A percentile compares a stretch with the other conserved stretches of the same genome.
Conservation (phyloP, 176 grass and related monocot species). For the Raddia guianensis region DNA sequence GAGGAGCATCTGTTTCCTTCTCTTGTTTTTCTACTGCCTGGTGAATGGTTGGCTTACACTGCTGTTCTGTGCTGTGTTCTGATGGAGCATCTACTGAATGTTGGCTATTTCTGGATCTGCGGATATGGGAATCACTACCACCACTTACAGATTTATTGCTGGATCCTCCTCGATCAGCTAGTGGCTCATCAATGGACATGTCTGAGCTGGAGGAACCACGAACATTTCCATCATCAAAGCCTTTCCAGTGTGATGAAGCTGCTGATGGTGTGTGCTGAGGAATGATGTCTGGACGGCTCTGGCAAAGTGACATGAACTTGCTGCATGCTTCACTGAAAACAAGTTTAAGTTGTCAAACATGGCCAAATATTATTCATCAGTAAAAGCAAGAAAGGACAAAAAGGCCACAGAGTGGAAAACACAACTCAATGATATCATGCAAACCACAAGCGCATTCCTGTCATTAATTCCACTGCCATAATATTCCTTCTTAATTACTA, state of each 20-base stretch:
- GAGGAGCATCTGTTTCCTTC: constrained; percentile 45
- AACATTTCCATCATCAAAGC: constrained; percentile 62
- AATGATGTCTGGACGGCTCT: constrained; percentile 70
- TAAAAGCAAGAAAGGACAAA: constrained; percentile 34
- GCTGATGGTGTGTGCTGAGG: constrained; percentile 43
- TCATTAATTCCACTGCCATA: constrained; percentile 10
- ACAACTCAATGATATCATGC: constrained; percentile 5
- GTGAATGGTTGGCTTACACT: constrained; percentile 51
- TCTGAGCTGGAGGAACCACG: constrained; percentile 85
- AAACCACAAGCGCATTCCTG: neutral
- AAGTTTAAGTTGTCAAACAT: constrained; percentile 39
- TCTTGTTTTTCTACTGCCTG: constrained; percentile 53
- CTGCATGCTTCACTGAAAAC: constrained; percentile 84
- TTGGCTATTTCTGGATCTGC: constrained; percentile 49
- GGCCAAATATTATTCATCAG: constrained; percentile 32
- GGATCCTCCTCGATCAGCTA: constrained; percentile 39
- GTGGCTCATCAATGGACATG: constrained; percentile 92
- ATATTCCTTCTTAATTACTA: constrained; percentile 25
- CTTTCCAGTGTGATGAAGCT: constrained; percentile 59
- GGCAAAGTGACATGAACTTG: constrained; percentile 85
- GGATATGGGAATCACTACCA: constrained; percentile 28
- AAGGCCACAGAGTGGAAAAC: constrained; percentile 10
- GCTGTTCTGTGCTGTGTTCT: constrained; percentile 43
- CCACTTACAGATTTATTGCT: constrained; percentile 35
- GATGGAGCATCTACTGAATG: constrained; percentile 46